These are phyloP conservation scores for Alloascoidea africana DNA, from an alignment of 805 yeast species.

Conservation along the genomic window DNA sequence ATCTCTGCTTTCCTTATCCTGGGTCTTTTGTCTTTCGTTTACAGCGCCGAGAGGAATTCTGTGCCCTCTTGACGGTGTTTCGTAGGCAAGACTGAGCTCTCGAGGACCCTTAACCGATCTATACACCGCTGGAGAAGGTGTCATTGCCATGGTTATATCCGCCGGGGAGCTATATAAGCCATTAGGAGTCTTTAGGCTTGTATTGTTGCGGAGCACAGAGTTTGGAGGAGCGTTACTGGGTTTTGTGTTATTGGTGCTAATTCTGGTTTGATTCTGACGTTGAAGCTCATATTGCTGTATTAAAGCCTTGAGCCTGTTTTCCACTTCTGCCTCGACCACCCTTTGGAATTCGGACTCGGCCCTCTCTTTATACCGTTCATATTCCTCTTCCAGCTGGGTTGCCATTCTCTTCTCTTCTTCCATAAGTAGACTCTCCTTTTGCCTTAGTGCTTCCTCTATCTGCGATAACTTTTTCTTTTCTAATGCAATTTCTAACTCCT, in stretches of 20 bases:
- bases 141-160: too few species aligned
- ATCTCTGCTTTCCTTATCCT: conserved; percentile 4
- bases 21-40: too few species aligned
- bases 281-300: conserved; percentile 12
- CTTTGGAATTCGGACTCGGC: conserved; percentile 41
- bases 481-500: conserved; percentile 26
- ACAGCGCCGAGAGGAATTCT: too few species aligned
- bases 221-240: conserved; percentile 4
- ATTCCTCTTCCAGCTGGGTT: conserved; percentile 15
- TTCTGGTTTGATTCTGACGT: conserved; percentile 4
- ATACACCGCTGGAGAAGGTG: conserved; percentile 4
- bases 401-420: conserved; percentile 44
- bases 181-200: too few species aligned
- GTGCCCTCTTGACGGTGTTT: conserved; percentile 6
- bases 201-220: conserved; percentile 3
- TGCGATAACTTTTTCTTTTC: conserved; percentile 14
- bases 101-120: conserved; percentile 4
- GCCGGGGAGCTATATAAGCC: too few species aligned
- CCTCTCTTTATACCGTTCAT: conserved; percentile 11
- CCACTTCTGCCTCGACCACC: conserved; percentile 65
- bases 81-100: conserved; percentile 8
- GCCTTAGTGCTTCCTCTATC: conserved; percentile 41
- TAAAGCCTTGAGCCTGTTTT: conserved; percentile 28
- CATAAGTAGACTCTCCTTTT: too few species aligned
- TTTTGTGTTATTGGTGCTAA: conserved; percentile 2